phyloP scores from a whole-genome alignment of 805 yeast species.

The Ogataea ramenticola region DNA sequence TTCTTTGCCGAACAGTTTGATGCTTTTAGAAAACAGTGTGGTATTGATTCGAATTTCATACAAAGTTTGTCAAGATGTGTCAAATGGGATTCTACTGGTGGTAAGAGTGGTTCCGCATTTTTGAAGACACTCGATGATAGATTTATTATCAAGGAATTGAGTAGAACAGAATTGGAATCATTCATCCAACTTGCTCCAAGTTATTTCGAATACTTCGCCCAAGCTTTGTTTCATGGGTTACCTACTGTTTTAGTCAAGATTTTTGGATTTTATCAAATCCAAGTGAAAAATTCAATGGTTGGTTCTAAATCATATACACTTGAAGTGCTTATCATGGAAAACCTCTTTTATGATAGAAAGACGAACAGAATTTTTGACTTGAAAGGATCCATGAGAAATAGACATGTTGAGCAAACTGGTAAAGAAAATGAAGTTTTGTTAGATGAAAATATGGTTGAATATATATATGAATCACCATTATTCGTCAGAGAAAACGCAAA shows the following conservation, averaged over 20 bases:
- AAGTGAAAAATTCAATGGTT: slow-evolving; percentile 69
- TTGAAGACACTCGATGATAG: slow-evolving; percentile 88
- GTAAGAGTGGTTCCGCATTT: slow-evolving; percentile 93
- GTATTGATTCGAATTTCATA: slow-evolving; percentile 63
- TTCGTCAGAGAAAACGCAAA: slow-evolving; percentile 92
- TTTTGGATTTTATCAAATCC: slow-evolving; percentile 92
- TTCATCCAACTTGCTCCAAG: slow-evolving; percentile 94
- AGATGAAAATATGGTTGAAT: slow-evolving; percentile 98
- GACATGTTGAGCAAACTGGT: slow-evolving; percentile 96
- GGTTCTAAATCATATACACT: slow-evolving; percentile 67
- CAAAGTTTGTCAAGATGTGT: slow-evolving; percentile 90
- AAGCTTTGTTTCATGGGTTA: slow-evolving; percentile 87
- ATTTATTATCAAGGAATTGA: slow-evolving; percentile 80
- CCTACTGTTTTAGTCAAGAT: slow-evolving; percentile 93
- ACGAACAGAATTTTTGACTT: slow-evolving; percentile 86
- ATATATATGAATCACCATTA: slow-evolving; percentile 91
- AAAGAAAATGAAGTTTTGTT: slow-evolving; percentile 87
- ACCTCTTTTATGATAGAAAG: slow-evolving; percentile 76
- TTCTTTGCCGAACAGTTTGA: slow-evolving; percentile 96
- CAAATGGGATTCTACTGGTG: slow-evolving; percentile 95
- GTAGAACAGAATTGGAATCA: slow-evolving; percentile 84
- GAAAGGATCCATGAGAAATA: slow-evolving; percentile 95
- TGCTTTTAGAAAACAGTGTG: slow-evolving; percentile 83
- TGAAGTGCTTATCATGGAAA: slow-evolving; percentile 95
- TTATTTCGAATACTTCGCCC: slow-evolving; percentile 92